Base-by-base conservation (phyloP, 1,139 yeast genomes). In the Candida labiduridarum region DNA sequence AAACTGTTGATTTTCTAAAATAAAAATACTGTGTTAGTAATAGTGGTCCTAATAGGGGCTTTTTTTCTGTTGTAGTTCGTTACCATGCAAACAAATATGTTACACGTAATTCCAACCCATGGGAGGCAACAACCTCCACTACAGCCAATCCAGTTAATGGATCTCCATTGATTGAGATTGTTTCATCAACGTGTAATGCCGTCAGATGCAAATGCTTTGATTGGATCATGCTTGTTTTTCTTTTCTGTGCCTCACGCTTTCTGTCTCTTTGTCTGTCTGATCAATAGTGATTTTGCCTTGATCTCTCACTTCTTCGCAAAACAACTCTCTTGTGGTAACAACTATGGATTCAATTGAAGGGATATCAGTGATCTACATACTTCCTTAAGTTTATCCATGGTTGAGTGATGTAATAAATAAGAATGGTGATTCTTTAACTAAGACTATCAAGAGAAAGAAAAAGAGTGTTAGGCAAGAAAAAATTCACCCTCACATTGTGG, bases 1-100 rank as follows among this genome's bases (percentile, higher is more conserved):
- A 94, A 85, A 75, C 85, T 84, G 79, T 80, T 87, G 79, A 94
- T 79, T 84, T 94, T 92, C 95, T 88, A 59, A 34, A 11, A 33
- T 3, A 38, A 15, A 41, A 30, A 4, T 25, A 8, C 29, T 2
- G 29, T 53, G 67, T 65, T 60, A 60, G 66, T 61, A 52, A n/a
- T 9, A 18, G n/a, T n/a, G 11, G 12, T 16, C 22, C 14, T 12
- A 16, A 10, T 31, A 6, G 16, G 38, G 11, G 3, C 39, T 33
- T 40, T 36, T 15, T 35, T 44, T 5, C 45, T 3, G 30, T 8
- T 38, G 29, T 38, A 18, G 41, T 14, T 22, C 22, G 12, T 14
- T 6, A 25, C 29, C 8, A 25, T 4, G 29, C 3, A 25, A 25
- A 7, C 29, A 25, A 25, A 25, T 25, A 6, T 25, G 29, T 25